These are phyloP conservation scores for Candida vartiovaarae DNA, from an alignment of 805 yeast species.

Conservation along the genomic window DNA sequence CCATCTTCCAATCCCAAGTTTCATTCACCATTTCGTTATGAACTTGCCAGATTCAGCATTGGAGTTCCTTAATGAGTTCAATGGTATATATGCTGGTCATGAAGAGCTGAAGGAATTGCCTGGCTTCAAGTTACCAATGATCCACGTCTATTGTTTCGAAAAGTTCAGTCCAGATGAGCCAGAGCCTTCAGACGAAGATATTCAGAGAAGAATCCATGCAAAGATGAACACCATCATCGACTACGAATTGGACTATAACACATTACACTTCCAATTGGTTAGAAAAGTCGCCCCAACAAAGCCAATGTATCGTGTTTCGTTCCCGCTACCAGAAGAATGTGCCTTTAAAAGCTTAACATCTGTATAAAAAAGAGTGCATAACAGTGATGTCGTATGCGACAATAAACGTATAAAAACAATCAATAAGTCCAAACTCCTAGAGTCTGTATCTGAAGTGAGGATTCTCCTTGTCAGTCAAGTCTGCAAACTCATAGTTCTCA, in stretches of 20 bases:
- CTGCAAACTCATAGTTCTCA: constrained; percentile 36
- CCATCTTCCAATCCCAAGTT: constrained; percentile 40
- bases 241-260: constrained; percentile 37
- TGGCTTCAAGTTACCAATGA: constrained; percentile 56
- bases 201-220: constrained; percentile 58
- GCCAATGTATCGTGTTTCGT: constrained; percentile 88
- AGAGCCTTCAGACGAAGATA: constrained; percentile 62
- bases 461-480: constrained; percentile 33
- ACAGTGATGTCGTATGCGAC: background rate
- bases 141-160: constrained; percentile 90
- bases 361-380: background rate
- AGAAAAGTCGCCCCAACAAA: constrained; percentile 95
- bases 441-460: constrained; percentile 3
- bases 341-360: constrained; percentile 35
- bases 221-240: constrained; percentile 40
- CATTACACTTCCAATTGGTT: constrained; percentile 68
- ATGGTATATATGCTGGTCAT: constrained; percentile 55
- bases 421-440: background rate
- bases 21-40: constrained; percentile 78
- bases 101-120: constrained; percentile 33
- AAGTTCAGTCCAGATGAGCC: constrained; percentile 71
- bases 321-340: constrained; percentile 60
- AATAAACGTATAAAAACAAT: background rate
- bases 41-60: constrained; percentile 92
- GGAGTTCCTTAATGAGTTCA: constrained; percentile 68